These are phyloP conservation scores for Xanthoparmelia taractica DNA, from an alignment of 495 filamentous ascomycete species.

Conservation along the genomic window DNA sequence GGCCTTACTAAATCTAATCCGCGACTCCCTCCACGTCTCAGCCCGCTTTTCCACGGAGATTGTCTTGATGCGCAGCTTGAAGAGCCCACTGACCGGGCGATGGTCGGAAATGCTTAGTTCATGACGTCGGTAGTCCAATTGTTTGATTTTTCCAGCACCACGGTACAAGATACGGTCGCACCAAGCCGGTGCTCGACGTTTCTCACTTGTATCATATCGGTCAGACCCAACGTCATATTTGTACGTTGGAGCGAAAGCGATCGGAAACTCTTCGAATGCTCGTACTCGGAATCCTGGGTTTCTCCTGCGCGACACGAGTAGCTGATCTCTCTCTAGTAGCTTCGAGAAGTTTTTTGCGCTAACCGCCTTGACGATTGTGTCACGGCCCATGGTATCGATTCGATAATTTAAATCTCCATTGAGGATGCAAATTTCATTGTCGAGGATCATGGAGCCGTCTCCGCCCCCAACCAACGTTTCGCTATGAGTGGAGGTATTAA, in stretches of 20 bases:
- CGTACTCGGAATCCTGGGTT: conserved; percentile 85
- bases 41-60: conserved; percentile 59
- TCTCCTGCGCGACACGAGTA: conserved; percentile 74
- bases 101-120: conserved; percentile 89
- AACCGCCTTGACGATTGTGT: conserved; percentile 79
- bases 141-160: conserved; percentile 72
- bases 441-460: conserved; percentile 91
- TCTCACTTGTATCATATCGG: conserved; percentile 88
- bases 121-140: conserved; percentile 79
- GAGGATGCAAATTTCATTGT: conserved; percentile 91
- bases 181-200: conserved; percentile 93
- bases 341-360: conserved; percentile 73
- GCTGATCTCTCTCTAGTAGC: conserved; percentile 88
- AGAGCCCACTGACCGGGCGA: conserved; percentile 78
- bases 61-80: conserved; percentile 73
- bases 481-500: conserved; percentile 50
- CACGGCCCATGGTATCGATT: conserved; percentile 91
- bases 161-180: conserved; percentile 89
- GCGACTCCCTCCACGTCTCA: conserved; percentile 59
- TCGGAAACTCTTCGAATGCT: conserved; percentile 76
- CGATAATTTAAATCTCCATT: conserved; percentile 98
- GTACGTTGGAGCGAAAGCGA: conserved; percentile 91
- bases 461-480: conserved; percentile 83
- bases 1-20: conserved; percentile 61
- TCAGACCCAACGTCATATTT: conserved; percentile 97